Evolutionary conservation across 129 eudicot genomes (phyloP).

Genomic region (Ambrosia trifida): DNA sequence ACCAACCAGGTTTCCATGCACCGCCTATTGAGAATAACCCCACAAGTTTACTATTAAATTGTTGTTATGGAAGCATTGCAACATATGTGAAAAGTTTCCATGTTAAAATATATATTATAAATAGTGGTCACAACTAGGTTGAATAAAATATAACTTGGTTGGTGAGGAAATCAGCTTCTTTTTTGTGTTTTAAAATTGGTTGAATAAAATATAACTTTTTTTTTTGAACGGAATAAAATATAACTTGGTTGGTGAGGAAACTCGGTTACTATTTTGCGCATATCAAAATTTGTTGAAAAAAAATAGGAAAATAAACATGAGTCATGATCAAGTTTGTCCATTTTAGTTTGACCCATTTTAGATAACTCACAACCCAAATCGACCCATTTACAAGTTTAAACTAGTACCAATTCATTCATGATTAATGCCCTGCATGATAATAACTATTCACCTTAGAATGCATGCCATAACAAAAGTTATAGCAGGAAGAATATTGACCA

Average conservation of each 20-base stretch:
- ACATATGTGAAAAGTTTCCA: no score
- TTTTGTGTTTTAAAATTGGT: neutral
- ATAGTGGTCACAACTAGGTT: neutral
- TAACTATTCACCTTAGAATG: slow-evolving; percentile 44
- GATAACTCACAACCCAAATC: neutral
- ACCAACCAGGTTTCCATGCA: no score
- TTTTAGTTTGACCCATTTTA: neutral
- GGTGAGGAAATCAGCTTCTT: no score
- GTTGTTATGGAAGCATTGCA: no score
- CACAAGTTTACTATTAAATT: no score
- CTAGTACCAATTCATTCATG: neutral
- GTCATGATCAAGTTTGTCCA: no score
- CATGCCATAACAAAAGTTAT: slow-evolving; percentile 70
- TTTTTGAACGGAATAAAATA: neutral
- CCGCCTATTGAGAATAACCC: no score
- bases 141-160: no score
- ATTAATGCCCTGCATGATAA: neutral
- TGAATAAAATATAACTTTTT: neutral
- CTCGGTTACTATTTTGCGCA: no score
- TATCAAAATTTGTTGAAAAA: neutral
- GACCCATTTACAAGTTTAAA: neutral
- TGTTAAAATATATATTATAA: neutral
- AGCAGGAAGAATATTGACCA: slow-evolving; percentile 69
- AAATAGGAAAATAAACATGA: neutral
- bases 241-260: no score